Percentiles rank a stretch among this genome's conserved stretches.
phyloP scores from a whole-genome alignment of 208 protist species.

The Ichthyophonus hoferi region DNA sequence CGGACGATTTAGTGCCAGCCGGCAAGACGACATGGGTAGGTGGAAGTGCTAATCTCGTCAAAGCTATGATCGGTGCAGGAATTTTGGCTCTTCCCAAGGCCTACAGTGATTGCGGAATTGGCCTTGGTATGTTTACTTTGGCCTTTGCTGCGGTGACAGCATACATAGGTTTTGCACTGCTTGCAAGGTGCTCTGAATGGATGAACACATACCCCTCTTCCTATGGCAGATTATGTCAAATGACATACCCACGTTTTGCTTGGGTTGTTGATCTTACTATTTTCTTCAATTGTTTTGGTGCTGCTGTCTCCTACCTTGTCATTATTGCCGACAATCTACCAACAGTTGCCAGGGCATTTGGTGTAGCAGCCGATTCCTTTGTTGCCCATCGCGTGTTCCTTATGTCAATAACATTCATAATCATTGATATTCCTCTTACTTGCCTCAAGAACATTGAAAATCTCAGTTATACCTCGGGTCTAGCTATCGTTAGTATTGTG shows the following conservation, averaged over 20 bases:
- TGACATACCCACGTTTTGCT: not conserved
- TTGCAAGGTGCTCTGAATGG: conserved; percentile 7
- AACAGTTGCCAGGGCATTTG: not conserved
- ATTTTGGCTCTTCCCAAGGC: conserved; percentile 51
- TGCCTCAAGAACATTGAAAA: not conserved
- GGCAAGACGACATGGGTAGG: not conserved
- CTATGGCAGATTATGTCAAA: conserved; percentile 17
- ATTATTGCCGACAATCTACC: conserved; percentile 4
- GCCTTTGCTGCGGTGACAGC: not conserved
- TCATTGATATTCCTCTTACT: not conserved
- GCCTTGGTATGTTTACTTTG: conserved; percentile 31
- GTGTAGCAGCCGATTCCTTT: not conserved
- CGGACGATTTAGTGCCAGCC: too few relatives aligned
- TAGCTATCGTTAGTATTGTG: conserved; percentile 1
- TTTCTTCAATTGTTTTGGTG: conserved; percentile 13
- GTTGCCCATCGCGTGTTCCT: not conserved
- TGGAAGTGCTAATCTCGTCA: conserved; percentile 41
- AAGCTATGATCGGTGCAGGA: conserved; percentile 53
- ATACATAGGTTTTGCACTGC: conserved; percentile 6
- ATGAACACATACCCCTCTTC: not conserved
- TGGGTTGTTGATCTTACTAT: conserved; percentile 16
- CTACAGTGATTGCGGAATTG: conserved; percentile 22
- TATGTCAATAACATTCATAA: not conserved
- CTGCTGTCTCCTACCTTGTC: conserved; percentile 1
- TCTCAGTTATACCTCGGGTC: not conserved